Percentiles rank a stretch among this genome's conserved stretches.
Conservation (phyloP, 2,329 filamentous ascomycete genomes). For the Hypoxylon sp. region DNA sequence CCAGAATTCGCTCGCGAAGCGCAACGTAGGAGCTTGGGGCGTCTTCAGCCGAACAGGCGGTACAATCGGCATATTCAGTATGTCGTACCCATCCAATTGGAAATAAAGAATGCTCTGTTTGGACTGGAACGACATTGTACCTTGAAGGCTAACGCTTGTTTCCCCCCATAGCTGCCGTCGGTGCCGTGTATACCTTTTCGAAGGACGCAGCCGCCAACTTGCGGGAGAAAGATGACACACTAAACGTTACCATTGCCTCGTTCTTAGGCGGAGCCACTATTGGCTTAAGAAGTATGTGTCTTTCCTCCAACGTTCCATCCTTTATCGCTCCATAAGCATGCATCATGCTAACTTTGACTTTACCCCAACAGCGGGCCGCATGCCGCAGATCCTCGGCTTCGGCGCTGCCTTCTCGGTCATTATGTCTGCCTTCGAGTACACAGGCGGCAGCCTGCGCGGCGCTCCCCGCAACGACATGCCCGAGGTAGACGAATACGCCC, state of each 20-base stretch:
- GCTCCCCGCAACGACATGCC: conserved; percentile 61
- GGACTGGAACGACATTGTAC: not conserved
- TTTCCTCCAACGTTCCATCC: conserved; percentile 13
- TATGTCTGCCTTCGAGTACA: conserved; percentile 74
- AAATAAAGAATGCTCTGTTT: not conserved
- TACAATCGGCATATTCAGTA: conserved; percentile 75
- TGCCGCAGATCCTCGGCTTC: conserved; percentile 75
- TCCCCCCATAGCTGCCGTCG: conserved; percentile 72
- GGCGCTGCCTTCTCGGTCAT: conserved; percentile 69
- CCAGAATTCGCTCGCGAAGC: conserved; percentile 87
- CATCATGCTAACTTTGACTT: conserved; percentile 15
- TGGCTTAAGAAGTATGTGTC: conserved; percentile 78
- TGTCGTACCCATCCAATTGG: conserved; percentile 42
- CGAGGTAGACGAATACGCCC: conserved; percentile 78
- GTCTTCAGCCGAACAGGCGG: conserved; percentile 85
- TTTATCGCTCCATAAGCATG: not conserved
- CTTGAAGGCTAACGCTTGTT: conserved; percentile 34
- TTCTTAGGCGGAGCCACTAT: conserved; percentile 81
- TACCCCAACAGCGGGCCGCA: conserved; percentile 66
- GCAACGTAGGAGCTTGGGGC: conserved; percentile 85
- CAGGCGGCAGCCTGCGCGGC: conserved; percentile 70
- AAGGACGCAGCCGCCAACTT: conserved; percentile 85
- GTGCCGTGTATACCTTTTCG: conserved; percentile 83
- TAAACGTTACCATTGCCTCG: conserved; percentile 81
- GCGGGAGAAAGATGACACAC: conserved; percentile 84